Base-by-base conservation (phyloP, 768 basidiomycete species). In the Pleurotus platypus region DNA sequence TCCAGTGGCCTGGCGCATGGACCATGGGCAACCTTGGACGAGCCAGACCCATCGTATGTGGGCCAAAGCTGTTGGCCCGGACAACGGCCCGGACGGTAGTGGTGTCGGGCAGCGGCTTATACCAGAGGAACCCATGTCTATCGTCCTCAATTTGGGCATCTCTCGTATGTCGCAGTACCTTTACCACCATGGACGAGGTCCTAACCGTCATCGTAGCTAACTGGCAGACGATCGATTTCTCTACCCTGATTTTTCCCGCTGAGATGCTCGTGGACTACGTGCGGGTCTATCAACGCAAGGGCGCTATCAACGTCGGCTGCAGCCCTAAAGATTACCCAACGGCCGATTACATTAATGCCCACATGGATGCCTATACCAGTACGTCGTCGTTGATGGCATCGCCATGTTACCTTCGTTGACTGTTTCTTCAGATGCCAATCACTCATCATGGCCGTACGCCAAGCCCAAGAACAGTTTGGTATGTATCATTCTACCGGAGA, bases 191-290 rank as follows among this genome's bases (percentile, higher is more conserved):
- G n/a, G 30, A 55, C 45, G 42, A 15, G 20, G 42, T 60, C 55
- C 55, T 6, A 60, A 58, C 53, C 55, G 48, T 46, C 48, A 24
- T 54, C 35, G 27, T 65, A 78, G 84, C 76, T 30, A 85, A 82
- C 62, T 93, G 91, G 84, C 89, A 91, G 59, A 70, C 71, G 2
- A 77, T 78, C 58, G 79, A 86, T 55, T 57, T 78, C 42, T 55
- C 72, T 20, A 78, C 85, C 43, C 77, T 91, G 76, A 67, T 70
- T 20, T 90, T 90, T 77, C 90, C 90, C 0, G 80, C 84, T 1
- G 81, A 84, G 62, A 78, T 91, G 75, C 73, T 79, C 40, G 71
- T 92, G 38, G 90, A 94, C 68, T 93, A 92, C 66, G 85, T 93
- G 42, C 79, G 91, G 22, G 87, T 94, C 16, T 94, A 92, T 68